Evolutionary conservation across 2,329 filamentous ascomycete species (phyloP).

Genomic region (Beauveria rudraprayagi): DNA sequence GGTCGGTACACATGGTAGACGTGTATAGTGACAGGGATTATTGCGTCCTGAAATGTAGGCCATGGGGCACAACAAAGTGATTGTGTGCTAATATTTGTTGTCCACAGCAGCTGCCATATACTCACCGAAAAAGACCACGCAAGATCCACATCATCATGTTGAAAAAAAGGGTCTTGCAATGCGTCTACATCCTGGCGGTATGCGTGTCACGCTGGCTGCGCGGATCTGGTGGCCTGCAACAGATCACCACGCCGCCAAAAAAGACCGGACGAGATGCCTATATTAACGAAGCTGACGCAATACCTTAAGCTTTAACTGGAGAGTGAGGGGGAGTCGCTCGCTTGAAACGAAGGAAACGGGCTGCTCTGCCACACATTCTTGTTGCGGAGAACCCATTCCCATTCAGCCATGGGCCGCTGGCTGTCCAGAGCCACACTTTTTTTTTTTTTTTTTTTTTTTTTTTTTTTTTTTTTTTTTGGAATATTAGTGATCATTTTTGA

Average conservation of each 20-base stretch:
- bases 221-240: not conserved
- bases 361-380: not conserved
- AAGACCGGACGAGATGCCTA: not conserved
- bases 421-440: not conserved
- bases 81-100: not conserved
- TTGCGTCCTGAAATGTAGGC: not conserved
- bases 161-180: not conserved
- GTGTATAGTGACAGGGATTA: not conserved
- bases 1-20: not conserved
- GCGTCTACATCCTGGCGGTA: not conserved
- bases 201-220: not conserved
- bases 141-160: not conserved
- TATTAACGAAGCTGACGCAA: not conserved
- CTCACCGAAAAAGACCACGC: slow-evolving; percentile 4
- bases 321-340: not conserved
- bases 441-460: no score
- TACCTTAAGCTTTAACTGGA: no score
- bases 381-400: not conserved
- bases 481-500: not conserved
- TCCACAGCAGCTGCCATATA: not conserved
- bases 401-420: not conserved
- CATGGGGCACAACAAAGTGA: not conserved
- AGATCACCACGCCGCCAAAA: not conserved
- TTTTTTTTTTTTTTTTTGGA: not conserved
- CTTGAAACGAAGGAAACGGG: not conserved